Evolutionary conservation across 352 stramenopile genomes (phyloP).

Genomic region (Phytopythium helicoides): DNA sequence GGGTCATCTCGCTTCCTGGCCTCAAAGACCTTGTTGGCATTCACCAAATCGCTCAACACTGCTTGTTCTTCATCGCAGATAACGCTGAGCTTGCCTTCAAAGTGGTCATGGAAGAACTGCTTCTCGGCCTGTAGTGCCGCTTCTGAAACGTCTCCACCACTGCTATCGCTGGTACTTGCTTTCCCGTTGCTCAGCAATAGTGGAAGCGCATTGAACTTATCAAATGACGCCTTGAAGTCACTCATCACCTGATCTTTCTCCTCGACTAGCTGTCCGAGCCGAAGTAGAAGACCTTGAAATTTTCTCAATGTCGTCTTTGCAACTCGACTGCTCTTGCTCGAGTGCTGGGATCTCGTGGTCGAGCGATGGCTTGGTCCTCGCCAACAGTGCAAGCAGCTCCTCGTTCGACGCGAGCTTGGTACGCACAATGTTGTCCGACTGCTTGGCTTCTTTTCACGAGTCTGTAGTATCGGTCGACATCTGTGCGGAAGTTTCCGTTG

Average conservation of each 20-base stretch:
- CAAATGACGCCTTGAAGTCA: slow-evolving; percentile 48
- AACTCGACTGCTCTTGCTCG: slow-evolving; percentile 49
- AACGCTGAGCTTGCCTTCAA: slow-evolving; percentile 48
- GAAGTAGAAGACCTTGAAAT: slow-evolving; percentile 54
- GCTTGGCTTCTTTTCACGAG: slow-evolving; percentile 70
- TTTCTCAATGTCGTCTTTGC: slow-evolving; percentile 42
- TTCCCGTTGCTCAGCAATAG: slow-evolving; percentile 38
- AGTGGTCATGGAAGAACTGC: slow-evolving; percentile 58
- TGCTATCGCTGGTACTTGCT: too few species aligned
- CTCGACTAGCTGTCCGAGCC: slow-evolving; percentile 44
- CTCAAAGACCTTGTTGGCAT: slow-evolving; percentile 58
- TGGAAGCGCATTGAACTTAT: slow-evolving; percentile 61
- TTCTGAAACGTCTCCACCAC: slow-evolving; percentile 16
- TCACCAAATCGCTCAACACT: slow-evolving; percentile 34
- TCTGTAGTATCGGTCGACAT: slow-evolving; percentile 74
- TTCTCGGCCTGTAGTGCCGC: slow-evolving; percentile 48
- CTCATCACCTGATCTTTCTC: slow-evolving; percentile 59
- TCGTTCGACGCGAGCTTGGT: slow-evolving; percentile 40
- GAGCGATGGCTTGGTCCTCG: slow-evolving; percentile 48
- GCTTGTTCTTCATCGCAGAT: slow-evolving; percentile 50
- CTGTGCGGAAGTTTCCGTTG: slow-evolving; percentile 54
- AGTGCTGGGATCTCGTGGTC: slow-evolving; percentile 52
- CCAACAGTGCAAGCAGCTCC: slow-evolving; percentile 33
- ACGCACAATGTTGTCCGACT: slow-evolving; percentile 60
- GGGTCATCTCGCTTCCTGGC: slow-evolving; percentile 53